phyloP scores from a whole-genome alignment of 129 eudicot species.

The Scalesia atractyloides region DNA sequence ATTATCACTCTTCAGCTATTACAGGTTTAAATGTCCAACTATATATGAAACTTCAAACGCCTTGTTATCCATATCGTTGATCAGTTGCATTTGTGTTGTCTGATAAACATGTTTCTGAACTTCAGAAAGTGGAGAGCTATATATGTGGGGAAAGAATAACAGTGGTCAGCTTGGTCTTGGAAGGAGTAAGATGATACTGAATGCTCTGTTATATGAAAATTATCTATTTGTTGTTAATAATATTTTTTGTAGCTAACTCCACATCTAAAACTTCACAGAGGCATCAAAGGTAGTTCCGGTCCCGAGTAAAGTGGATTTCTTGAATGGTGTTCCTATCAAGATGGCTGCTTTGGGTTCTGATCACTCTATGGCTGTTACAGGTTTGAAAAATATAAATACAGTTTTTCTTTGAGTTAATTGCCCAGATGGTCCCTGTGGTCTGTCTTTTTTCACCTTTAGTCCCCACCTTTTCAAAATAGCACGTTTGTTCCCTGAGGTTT shows the following conservation, averaged over 20 bases:
- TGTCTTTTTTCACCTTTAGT: too few relatives aligned
- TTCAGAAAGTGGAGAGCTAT: conserved; percentile 92
- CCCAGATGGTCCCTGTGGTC: too few relatives aligned
- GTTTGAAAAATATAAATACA: conserved; percentile 33
- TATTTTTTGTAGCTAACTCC: background rate
- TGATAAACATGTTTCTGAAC: conserved; percentile 19
- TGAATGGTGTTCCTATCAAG: conserved; percentile 61
- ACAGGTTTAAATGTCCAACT: conserved; percentile 53
- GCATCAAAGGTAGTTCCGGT: conserved; percentile 55
- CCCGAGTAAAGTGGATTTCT: conserved; percentile 68
- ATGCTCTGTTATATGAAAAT: background rate
- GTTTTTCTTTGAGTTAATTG: too few relatives aligned
- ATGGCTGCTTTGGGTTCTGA: conserved; percentile 75
- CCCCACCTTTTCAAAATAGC: too few relatives aligned
- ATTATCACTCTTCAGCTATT: conserved; percentile 87
- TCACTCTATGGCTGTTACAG: conserved; percentile 94
- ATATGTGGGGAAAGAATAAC: conserved; percentile 92
- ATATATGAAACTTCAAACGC: conserved; percentile 6
- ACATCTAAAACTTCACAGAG: conserved; percentile 46
- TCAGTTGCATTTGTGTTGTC: background rate
- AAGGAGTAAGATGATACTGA: conserved; percentile 54
- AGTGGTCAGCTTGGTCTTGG: conserved; percentile 98
- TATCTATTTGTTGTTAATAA: background rate
- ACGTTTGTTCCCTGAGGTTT: too few relatives aligned
- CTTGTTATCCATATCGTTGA: conserved; percentile 6